Conservation (phyloP, 1,139 yeast species). For the Martiniozyma asiatica region DNA sequence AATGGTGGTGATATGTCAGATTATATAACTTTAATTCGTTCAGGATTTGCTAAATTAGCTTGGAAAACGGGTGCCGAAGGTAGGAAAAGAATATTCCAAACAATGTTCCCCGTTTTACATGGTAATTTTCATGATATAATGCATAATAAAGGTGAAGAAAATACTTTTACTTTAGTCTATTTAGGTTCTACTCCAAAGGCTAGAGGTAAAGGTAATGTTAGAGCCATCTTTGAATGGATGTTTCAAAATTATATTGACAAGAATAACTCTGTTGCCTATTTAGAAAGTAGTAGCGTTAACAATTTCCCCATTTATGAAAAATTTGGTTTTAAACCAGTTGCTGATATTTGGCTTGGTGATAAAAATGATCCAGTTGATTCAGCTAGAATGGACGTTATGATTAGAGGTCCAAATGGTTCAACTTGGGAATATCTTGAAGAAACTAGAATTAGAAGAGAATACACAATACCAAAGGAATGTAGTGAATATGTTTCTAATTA, state of each 20-base stretch:
- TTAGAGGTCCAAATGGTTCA: slow-evolving; percentile 34
- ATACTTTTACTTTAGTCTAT: slow-evolving; percentile 47
- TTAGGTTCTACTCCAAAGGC: slow-evolving; percentile 47
- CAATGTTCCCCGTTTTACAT: slow-evolving; percentile 46
- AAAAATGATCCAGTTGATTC: slow-evolving; percentile 26
- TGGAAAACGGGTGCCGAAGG: slow-evolving; percentile 41
- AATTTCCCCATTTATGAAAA: slow-evolving; percentile 48
- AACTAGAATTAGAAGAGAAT: slow-evolving; percentile 14
- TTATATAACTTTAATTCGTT: slow-evolving; percentile 37
- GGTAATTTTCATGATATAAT: slow-evolving; percentile 28
- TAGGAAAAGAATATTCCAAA: slow-evolving; percentile 41
- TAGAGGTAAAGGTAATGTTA: slow-evolving; percentile 57
- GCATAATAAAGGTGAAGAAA: slow-evolving; percentile 23
- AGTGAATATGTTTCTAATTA: too few relatives aligned
- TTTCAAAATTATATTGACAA: slow-evolving; percentile 39
- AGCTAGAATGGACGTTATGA: slow-evolving; percentile 49
- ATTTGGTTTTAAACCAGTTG: slow-evolving; percentile 42
- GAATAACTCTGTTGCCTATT: slow-evolving; percentile 33
- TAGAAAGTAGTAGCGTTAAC: slow-evolving; percentile 43
- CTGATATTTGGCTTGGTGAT: slow-evolving; percentile 39
- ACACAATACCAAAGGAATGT: slow-evolving; percentile 15
- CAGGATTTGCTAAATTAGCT: slow-evolving; percentile 48
- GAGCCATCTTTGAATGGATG: slow-evolving; percentile 46
- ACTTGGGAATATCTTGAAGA: slow-evolving; percentile 22
- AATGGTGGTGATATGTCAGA: slow-evolving; percentile 34